Base-by-base conservation (phyloP, 2,329 filamentous ascomycete species). In the Aspergillus pseudotamarii region DNA sequence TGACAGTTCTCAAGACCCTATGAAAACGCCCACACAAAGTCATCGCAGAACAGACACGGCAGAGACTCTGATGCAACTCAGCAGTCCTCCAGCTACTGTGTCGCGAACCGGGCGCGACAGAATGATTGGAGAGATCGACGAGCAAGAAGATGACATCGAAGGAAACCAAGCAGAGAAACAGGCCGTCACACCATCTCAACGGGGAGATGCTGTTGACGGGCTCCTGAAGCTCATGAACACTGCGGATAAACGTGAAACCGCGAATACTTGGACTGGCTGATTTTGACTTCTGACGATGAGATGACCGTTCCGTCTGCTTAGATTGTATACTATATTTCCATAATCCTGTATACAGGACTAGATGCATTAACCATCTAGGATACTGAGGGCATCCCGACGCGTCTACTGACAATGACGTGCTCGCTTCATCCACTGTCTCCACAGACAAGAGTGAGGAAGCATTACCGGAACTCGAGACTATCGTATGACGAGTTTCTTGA, bases 171-270 rank as follows among this genome's bases (percentile, higher is more conserved):
- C 12, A 23, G 32, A 36, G 28, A 58, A 38, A 23, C 55, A 57
- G 26, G 57, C 50, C 1, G 56, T 70, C 32, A 71, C 73, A 11
- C 73, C 72, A 21, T 73, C 73, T 41, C 74, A 79, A 56, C 65
- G 71, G 43, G 77, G 76, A 19, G 76, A 78, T 46, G 77, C 78
- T 1, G 73, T 78, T 6, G 76, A 80, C 61, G 78, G 77, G 28
- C 61, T 80, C 34, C 65, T 80, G 38, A 78, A 78, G 62, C 68
- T 79, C 14, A 79, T 79, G 77, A 75, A 72, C 26, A 79, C 76
- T 28, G 68, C 72, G 11, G 71, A 72, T 34, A 66, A 71, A 53
- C 69, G 69, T 34, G 69, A 73, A 36, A 68, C 60, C n/a, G 59
- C 66, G 10, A 71, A 72, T 48, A 51, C 66, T 9, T 72, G 71